These are phyloP conservation scores for Annona squamosa DNA, from an alignment of 164 flowering plant species.

Conservation along the genomic window DNA sequence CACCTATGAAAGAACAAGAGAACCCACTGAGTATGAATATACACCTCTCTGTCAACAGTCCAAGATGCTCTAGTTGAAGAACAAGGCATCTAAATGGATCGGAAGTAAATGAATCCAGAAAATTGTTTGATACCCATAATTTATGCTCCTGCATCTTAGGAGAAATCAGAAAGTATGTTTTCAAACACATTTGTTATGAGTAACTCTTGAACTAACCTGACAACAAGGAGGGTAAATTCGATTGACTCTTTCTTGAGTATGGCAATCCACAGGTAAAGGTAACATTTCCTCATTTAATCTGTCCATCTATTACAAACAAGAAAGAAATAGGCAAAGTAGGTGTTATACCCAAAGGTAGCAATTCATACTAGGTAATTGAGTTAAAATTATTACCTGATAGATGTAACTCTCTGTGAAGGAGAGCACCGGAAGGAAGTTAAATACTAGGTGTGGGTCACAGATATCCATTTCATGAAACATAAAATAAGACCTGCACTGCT, in stretches of 20 bases:
- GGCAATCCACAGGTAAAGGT: constrained; percentile 18
- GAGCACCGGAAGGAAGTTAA: constrained; percentile 74
- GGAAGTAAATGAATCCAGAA: constrained; percentile 22
- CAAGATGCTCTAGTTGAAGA: constrained; percentile 42
- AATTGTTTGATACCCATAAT: constrained; percentile 8
- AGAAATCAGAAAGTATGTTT: constrained; percentile 4
- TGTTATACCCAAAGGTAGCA: background rate
- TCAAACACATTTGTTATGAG: background rate
- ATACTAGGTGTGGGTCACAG: constrained; percentile 47
- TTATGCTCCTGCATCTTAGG: constrained; percentile 29
- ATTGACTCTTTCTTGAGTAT: constrained; percentile 12
- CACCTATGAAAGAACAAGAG: background rate
- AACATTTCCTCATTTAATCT: constrained; percentile 58
- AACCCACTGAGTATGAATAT: constrained; percentile 1
- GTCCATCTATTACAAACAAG: constrained; percentile 52
- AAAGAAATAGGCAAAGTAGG: background rate
- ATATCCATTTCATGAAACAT: constrained; percentile 91
- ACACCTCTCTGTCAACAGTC: constrained; percentile 63
- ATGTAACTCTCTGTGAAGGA: constrained; percentile 86
- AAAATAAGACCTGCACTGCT: constrained; percentile 93
- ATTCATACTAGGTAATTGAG: background rate
- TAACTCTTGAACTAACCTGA: constrained; percentile 12
- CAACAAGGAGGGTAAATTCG: constrained; percentile 4
- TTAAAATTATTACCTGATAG: constrained; percentile 57
- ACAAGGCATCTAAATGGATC: constrained; percentile 58